Percentiles rank a stretch among this genome's conserved stretches.
phyloP scores from a whole-genome alignment of 2,329 filamentous ascomycete genomes.

The Penicillium sp. region DNA sequence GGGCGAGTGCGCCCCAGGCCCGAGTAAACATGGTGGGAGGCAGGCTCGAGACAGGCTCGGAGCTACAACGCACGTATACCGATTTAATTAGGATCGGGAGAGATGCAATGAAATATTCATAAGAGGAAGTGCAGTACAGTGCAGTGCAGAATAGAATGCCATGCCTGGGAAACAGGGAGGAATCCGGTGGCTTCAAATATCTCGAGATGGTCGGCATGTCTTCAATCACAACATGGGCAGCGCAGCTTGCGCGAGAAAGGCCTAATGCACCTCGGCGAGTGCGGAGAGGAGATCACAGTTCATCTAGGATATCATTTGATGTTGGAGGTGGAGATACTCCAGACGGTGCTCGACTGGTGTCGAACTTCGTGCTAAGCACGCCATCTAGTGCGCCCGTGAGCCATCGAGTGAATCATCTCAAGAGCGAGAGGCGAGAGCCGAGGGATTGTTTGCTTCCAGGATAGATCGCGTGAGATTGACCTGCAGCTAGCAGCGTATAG shows the following conservation, averaged over 20 bases:
- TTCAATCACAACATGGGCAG: constrained; percentile 22
- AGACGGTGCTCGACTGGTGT: neutral
- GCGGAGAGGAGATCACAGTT: neutral
- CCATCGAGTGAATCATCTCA: neutral
- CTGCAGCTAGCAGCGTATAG: no score
- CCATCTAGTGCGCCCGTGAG: constrained; percentile 7
- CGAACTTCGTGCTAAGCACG: constrained; percentile 12
- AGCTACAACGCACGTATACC: no score
- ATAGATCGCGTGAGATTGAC: no score
- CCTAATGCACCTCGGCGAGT: constrained; percentile 11
- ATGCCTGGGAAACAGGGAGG: constrained; percentile 9
- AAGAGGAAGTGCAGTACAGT: neutral
- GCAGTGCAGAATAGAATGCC: constrained; percentile 8
- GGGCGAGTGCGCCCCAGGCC: constrained; percentile 5
- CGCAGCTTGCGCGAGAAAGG: constrained; percentile 15
- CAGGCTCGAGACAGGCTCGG: no score
- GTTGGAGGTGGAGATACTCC: neutral
- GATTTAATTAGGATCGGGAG: neutral
- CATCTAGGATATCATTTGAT: constrained; percentile 13
- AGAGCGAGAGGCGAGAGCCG: constrained; percentile 22
- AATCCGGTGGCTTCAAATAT: constrained; percentile 17
- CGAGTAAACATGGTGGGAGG: constrained; percentile 17
- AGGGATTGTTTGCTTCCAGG: no score
- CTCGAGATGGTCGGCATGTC: constrained; percentile 2
- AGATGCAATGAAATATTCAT: neutral